Conservation (phyloP, 257 asterid genomes). For the Salvia rosmarinus region DNA sequence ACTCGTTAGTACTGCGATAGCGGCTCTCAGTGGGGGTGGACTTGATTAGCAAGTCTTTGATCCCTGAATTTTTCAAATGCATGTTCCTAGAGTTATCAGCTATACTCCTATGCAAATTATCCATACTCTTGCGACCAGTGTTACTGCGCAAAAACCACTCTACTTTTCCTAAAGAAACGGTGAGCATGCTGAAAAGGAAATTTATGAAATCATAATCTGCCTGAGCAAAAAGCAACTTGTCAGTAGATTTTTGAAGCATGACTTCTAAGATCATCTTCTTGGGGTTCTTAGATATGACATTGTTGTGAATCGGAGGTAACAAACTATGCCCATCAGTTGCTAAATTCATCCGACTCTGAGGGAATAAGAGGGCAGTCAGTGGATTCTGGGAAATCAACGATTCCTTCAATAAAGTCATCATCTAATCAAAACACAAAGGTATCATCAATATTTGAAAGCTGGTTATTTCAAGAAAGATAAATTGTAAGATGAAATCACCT, state of each 20-base stretch:
- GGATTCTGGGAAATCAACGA: no score
- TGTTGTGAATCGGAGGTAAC: neutral
- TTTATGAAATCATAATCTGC: neutral
- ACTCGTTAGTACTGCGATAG: no score
- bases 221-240: conserved; percentile 26
- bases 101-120: conserved; percentile 4
- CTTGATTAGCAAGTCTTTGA: neutral
- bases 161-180: conserved; percentile 17
- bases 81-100: neutral
- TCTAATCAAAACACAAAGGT: no score
- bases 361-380: neutral
- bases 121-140: neutral
- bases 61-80: neutral
- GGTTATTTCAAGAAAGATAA: no score
- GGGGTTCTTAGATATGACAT: neutral
- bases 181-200: conserved; percentile 18
- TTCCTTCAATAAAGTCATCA: no score
- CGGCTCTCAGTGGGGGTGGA: neutral
- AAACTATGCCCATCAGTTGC: neutral
- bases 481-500: no score
- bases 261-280: conserved; percentile 14
- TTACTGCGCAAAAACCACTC: neutral
- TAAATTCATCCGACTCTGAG: neutral
- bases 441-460: no score
- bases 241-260: conserved; percentile 13